Evolutionary conservation across 495 filamentous ascomycete genomes (phyloP), one percentile per base, ranked within the genome.

Genomic region (Penicillium egyptiacum): DNA sequence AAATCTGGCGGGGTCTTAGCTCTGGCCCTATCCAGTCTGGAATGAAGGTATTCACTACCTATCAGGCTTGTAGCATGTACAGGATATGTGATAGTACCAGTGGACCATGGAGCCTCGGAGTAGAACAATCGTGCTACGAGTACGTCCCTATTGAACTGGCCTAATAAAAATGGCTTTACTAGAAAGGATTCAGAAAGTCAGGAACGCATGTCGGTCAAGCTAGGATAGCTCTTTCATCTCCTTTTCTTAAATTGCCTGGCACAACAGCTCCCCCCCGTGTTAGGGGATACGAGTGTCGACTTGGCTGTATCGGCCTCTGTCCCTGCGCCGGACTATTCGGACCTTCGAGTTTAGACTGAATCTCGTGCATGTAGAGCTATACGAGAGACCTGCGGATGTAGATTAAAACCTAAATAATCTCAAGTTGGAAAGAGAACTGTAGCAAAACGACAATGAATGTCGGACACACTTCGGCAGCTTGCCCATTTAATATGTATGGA

Each of bases 321-420:
- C 41, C 52, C 40, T 44, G 41, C 52, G 30, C 52, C 41, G 52
- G 52, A 45, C 41, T 12, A 37, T 46, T 54, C 41, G 40, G 52
- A 46, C 19, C 28, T 46, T 26, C 11, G 41, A 30, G 28, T 16
- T 10, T 54, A n/a, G 52, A 26, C 41, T 37, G 30, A 8, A 5
- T 14, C 7, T 1, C 3, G 9, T 42, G 23, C 9, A 20, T 28
- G 23, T 42, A 31, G 50, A 22, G 19, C n/a, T 40, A 28, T 41
- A 17, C 35, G 22, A 28, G 14, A 28, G 22, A 19, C 16, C 8
- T 41, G 14, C 10, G n/a, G 10, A 48, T 28, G 4, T 17, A 51
- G 33, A 37, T 52, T 48, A 4, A 8, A 19, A 30, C 20, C n/a
- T 5, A 28, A 26, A 16, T 5, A n/a, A 9, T 25, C 17, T 20